Evolutionary conservation across 495 filamentous ascomycete genomes (phyloP).

Genomic region (Monascus purpureus): DNA sequence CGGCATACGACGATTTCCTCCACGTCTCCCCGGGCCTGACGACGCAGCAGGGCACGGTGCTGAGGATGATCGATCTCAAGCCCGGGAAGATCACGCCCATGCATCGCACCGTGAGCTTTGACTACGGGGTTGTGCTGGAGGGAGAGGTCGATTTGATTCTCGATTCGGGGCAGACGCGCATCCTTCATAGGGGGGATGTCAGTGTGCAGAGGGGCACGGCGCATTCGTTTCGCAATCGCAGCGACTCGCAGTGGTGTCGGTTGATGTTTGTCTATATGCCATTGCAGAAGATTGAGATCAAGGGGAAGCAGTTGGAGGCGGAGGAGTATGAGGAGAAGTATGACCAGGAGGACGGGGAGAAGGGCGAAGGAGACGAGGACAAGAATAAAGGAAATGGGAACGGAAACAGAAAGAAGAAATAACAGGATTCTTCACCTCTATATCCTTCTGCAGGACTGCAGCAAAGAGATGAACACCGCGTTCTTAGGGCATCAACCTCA

Average conservation of each 20-base stretch:
- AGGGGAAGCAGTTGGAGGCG: constrained; percentile 5
- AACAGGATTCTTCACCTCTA: not conserved
- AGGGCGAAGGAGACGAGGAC: not conserved
- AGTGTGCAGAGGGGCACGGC: constrained; percentile 47
- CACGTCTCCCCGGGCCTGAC: constrained; percentile 19
- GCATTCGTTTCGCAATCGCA: constrained; percentile 53
- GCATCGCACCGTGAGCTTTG: constrained; percentile 58
- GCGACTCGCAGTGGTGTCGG: constrained; percentile 34
- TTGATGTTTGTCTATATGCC: constrained; percentile 35
- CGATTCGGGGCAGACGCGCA: constrained; percentile 43
- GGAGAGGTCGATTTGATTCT: constrained; percentile 63
- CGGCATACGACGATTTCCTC: constrained; percentile 21
- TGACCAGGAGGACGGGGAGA: not conserved
- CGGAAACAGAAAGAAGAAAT: not conserved
- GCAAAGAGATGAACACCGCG: too few relatives aligned
- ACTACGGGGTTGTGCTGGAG: constrained; percentile 59
- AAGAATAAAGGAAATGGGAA: not conserved
- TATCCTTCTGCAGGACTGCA: too few relatives aligned
- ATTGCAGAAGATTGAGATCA: constrained; percentile 5
- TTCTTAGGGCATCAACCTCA: too few relatives aligned
- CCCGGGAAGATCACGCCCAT: constrained; percentile 51
- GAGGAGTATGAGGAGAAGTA: constrained; percentile 7
- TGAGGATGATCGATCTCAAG: constrained; percentile 45
- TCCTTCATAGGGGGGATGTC: constrained; percentile 54
- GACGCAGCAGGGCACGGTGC: constrained; percentile 19